Evolutionary conservation across 768 basidiomycete species (phyloP).

Genomic region (Collybia nuda): DNA sequence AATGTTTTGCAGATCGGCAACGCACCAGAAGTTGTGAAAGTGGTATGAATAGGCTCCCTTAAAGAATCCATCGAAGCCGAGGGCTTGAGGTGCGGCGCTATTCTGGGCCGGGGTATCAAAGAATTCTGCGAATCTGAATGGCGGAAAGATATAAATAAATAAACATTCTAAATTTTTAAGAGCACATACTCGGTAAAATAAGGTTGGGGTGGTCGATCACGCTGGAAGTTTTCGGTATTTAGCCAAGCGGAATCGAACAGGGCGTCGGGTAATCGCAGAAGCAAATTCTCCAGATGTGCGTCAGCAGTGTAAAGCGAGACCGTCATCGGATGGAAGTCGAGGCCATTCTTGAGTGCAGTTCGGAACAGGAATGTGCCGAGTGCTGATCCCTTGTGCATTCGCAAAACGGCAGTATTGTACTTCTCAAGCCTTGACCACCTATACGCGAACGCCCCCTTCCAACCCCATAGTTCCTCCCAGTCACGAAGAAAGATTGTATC

Average conservation of each 20-base stretch:
- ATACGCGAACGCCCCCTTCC: conserved; percentile 93
- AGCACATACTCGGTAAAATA: conserved; percentile 74
- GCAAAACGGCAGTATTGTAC: conserved; percentile 92
- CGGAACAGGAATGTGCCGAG: conserved; percentile 89
- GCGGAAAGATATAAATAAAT: background rate
- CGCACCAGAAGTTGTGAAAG: conserved; percentile 89
- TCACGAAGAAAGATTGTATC: conserved; percentile 91
- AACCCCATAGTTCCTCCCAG: conserved; percentile 97
- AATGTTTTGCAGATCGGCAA: background rate
- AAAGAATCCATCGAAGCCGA: conserved; percentile 92
- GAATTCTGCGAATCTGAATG: conserved; percentile 73
- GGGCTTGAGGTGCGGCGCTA: conserved; percentile 77
- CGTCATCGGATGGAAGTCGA: conserved; percentile 96
- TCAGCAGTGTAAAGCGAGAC: conserved; percentile 85
- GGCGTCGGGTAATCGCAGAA: conserved; percentile 85
- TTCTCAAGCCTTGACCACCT: conserved; percentile 90
- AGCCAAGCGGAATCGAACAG: conserved; percentile 94
- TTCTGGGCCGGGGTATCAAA: conserved; percentile 71
- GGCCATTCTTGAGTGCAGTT: conserved; percentile 85
- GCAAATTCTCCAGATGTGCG: conserved; percentile 70
- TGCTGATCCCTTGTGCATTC: conserved; percentile 86
- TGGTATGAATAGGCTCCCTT: conserved; percentile 91
- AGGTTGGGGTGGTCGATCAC: conserved; percentile 90
- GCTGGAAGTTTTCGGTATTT: conserved; percentile 86
- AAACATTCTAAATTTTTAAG: background rate